These are phyloP conservation scores for Musa itinerans DNA, from an alignment of 176 grass and related monocot genomes.

Conservation along the genomic window DNA sequence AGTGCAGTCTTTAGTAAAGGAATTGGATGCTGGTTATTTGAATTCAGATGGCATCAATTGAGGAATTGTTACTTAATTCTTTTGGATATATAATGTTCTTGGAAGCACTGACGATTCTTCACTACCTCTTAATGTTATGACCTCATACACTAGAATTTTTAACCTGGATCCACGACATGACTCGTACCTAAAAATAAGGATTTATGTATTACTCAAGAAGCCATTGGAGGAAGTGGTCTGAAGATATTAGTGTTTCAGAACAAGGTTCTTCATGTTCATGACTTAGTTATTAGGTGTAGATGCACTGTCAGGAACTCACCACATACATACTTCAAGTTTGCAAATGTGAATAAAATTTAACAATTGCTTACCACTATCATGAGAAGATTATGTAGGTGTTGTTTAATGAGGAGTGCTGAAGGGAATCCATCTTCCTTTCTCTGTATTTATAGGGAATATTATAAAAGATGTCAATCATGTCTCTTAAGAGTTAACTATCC, in stretches of 20 bases:
- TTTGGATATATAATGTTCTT: neutral
- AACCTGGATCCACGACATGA: too few species aligned
- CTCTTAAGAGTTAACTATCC: too few species aligned
- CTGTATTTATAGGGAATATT: too few species aligned
- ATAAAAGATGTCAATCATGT: too few species aligned
- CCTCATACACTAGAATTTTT: too few species aligned
- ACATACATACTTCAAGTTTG: too few species aligned
- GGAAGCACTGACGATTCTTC: neutral
- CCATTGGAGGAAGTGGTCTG: neutral
- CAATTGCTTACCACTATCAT: neutral
- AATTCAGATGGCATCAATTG: neutral
- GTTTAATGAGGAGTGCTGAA: neutral
- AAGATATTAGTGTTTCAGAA: too few species aligned
- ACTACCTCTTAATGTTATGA: too few species aligned
- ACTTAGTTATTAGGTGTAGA: neutral
- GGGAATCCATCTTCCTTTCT: neutral
- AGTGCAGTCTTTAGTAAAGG: neutral
- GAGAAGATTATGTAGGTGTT: neutral
- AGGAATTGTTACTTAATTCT: neutral
- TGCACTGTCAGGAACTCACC: neutral
- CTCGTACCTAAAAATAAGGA: neutral
- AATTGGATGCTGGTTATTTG: neutral
- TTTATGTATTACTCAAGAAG: neutral
- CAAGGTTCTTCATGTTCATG: neutral
- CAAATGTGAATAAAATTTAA: neutral